Base-by-base conservation (phyloP, 257 asterid species). In the Solanum pimpinellifolium region DNA sequence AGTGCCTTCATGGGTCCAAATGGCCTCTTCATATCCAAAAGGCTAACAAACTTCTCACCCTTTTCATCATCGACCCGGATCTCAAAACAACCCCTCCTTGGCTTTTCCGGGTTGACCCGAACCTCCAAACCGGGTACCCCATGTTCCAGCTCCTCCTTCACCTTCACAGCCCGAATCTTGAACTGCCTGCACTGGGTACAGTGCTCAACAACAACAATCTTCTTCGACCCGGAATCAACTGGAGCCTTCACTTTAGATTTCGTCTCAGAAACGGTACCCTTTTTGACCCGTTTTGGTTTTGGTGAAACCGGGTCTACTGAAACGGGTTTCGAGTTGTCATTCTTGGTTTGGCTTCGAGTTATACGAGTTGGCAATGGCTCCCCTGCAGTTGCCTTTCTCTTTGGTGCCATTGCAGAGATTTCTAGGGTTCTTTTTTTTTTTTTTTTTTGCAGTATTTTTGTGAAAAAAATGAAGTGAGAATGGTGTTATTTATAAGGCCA, bases 61-160 rank as follows among this genome's bases (percentile, higher is more conserved):
- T 87, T 35, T 46, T 31, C 90, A 12, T 94, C 91, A 23, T 91
- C 93, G 56, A 93, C 94, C 2, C 99, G 93, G 31, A 97, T 90
- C 16, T 97, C 99, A 60, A 97, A 94, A 88, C 99, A 97, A 12
- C 98, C 99, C 90, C 90, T 91, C 56, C 99, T 92, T 0, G 98
- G 98, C 86, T 95, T 93, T 85, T 93, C 97, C 0, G 95, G 94
- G 94, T 95, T 96, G 87, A 96, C 89, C 90, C 93, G 60, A 6
- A 96, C 96, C 18, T 89, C 91, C 72, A 96, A 92, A 4, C 92
- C 97, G 42, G 37, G 85, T 1, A 94, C 91, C 2, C 83, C 92
- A 25, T 91, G 85, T 91, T 96, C 96, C 89, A 96, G 16, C 78
- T 90, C 99, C 1, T 85, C 49, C 87, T 94, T 95, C 80, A 95